Base-by-base conservation (phyloP, 2,329 filamentous ascomycete species). In the Sporothrix curviconia region DNA sequence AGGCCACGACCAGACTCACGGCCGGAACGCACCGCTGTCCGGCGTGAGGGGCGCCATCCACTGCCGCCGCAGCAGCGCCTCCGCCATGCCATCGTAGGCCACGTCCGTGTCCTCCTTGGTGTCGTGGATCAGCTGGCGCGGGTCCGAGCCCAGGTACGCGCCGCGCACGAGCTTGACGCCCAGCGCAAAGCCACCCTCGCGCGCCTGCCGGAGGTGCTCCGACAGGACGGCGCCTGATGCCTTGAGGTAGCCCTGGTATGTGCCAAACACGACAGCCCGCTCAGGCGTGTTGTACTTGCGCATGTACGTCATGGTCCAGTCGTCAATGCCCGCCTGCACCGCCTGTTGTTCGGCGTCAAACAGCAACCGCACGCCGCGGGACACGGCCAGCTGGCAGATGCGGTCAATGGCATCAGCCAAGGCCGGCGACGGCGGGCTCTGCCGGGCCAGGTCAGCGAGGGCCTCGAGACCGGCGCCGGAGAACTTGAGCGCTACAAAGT, bases 291-390 rank as follows among this genome's bases (percentile, higher is more conserved):
- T 95, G 76, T 89, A 92, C 67, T 81, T 83, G 64, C 82, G 81
- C 76, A 91, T 89, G 64, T 90, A 86, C n/a, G 79, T 73, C 51
- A 94, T 71, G 5, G 86, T 89, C 87, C 90, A 92, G 64, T 83
- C 80, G 68, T 94, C 86, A 60, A 95, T 92, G 7, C 90, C 90
- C 6, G 80, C 75, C 72, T 95, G 89, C 30, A 94, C 80, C 56
- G 82, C 79, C 57, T 86, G 84, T 70, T 95, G 90, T 72, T 96
- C 92, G 1, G 90, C 92, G 62, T 95, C 90, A 61, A 95, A 90
- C 2, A 95, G 81, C 1, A 96, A 78, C 3, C 83, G 80, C 3
- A 95, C 83, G 24, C 85, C 83, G 53, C 85, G 83, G 37, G 81
- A 74, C 2, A 82, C 78, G 0, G 90, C 90, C 15, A 87, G 80